Conservation (phyloP, 192 early-diverging fungal genomes). For the Coemansia sp. region DNA sequence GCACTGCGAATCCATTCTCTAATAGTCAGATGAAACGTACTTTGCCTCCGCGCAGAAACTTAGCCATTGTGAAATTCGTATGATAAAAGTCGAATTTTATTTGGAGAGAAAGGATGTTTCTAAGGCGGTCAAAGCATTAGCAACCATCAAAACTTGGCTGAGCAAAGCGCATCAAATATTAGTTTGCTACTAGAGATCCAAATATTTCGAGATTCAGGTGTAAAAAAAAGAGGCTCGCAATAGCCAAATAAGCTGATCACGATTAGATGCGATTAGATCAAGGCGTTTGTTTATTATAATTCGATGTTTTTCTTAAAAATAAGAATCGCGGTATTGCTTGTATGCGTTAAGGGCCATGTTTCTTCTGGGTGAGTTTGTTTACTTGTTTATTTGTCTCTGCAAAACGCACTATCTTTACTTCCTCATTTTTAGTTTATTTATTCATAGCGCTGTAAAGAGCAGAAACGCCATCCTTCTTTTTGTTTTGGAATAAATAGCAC, state of each 20-base stretch:
- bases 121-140: constrained; percentile 8
- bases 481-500: too few relatives aligned
- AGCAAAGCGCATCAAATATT: neutral
- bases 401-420: neutral
- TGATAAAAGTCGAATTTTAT: constrained; percentile 10
- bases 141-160: neutral
- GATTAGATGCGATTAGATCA: neutral
- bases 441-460: neutral
- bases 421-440: neutral
- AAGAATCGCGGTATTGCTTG: neutral
- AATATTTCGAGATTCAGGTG: too few relatives aligned
- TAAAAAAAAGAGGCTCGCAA: neutral
- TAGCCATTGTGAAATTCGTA: constrained; percentile 38
- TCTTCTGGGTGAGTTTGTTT: too few relatives aligned
- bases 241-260: neutral
- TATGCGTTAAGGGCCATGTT: too few relatives aligned
- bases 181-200: too few relatives aligned
- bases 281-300: neutral
- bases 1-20: neutral
- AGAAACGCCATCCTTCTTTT: neutral
- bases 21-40: constrained; percentile 26
- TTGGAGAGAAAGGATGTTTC: constrained; percentile 30
- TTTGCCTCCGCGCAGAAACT: constrained; percentile 51
- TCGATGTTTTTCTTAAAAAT: neutral
- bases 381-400: neutral